Percentiles rank a stretch among this genome's conserved stretches.
Conservation (phyloP, 768 basidiomycete genomes). For the Mrakia gelida region DNA sequence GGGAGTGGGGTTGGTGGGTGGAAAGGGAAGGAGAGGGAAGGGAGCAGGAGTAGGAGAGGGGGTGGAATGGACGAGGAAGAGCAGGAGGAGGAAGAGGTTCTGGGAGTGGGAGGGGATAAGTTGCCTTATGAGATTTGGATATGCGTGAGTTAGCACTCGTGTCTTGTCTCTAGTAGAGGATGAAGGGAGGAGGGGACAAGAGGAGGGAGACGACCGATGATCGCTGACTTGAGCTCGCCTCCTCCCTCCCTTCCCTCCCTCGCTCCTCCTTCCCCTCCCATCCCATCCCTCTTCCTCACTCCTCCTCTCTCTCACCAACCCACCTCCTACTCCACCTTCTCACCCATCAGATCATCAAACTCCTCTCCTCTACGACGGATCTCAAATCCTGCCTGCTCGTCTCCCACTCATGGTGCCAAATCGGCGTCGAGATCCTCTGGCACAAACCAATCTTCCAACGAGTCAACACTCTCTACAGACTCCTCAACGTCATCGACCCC, state of each 20-base stretch:
- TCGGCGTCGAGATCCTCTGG: slow-evolving; percentile 91
- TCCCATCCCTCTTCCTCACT: not conserved
- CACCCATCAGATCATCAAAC: slow-evolving; percentile 60
- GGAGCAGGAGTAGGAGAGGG: too few relatives aligned
- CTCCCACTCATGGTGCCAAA: slow-evolving; percentile 89
- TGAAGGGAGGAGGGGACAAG: not conserved
- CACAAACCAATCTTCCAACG: slow-evolving; percentile 75
- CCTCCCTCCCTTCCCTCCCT: not conserved
- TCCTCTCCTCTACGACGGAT: slow-evolving; percentile 64
- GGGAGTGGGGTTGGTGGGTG: not conserved
- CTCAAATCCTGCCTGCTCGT: slow-evolving; percentile 72
- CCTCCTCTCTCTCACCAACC: not conserved
- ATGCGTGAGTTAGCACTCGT: not conserved
- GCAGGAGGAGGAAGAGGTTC: not conserved
- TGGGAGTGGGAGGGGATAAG: slow-evolving; percentile 14
- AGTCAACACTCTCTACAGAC: slow-evolving; percentile 65
- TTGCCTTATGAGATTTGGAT: slow-evolving; percentile 29
- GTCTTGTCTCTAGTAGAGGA: too few relatives aligned
- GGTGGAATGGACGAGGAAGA: not conserved
- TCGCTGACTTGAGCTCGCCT: not conserved
- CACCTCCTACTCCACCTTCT: not conserved
- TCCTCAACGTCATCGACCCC: slow-evolving; percentile 61
- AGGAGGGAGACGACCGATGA: too few relatives aligned
- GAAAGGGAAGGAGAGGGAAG: slow-evolving; percentile 21
- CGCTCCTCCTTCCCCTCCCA: too few relatives aligned